Percentiles rank a stretch among this genome's conserved stretches.
phyloP scores from a whole-genome alignment of 2,329 filamentous ascomycete species.

The Esteya vermicola region DNA sequence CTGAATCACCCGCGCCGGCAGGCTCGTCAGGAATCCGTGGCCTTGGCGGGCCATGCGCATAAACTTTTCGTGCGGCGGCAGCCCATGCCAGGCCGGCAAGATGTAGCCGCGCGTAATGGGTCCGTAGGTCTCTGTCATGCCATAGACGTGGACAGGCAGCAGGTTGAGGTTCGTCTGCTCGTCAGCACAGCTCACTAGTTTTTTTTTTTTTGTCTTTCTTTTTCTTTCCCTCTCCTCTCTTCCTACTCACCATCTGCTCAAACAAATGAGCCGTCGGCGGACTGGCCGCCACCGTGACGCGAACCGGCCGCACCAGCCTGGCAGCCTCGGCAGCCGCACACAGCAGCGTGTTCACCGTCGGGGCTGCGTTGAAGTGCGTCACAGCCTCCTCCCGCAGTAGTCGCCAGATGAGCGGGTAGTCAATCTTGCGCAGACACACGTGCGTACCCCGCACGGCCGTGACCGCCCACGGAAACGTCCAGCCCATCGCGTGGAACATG shows the following conservation, averaged over 20 bases:
- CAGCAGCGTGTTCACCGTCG: constrained; percentile 88
- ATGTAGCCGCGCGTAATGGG: constrained; percentile 91
- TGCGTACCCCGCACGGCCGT: constrained; percentile 83
- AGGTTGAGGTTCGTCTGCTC: constrained; percentile 50
- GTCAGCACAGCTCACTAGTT: no score
- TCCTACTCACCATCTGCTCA: constrained; percentile 72
- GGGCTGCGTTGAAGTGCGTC: constrained; percentile 91
- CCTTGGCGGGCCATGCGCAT: constrained; percentile 86
- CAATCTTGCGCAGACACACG: constrained; percentile 86
- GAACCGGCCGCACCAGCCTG: constrained; percentile 53
- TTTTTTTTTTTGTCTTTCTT: no score
- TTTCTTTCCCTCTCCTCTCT: no score
- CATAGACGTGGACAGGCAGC: constrained; percentile 85
- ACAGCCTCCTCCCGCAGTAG: constrained; percentile 74
- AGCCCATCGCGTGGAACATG: constrained; percentile 65
- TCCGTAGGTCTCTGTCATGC: constrained; percentile 77
- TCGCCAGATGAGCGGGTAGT: constrained; percentile 86
- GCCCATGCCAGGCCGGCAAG: constrained; percentile 67
- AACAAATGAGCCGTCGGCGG: constrained; percentile 85
- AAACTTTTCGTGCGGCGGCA: constrained; percentile 66
- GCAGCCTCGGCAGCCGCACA: constrained; percentile 67
- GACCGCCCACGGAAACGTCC: constrained; percentile 89
- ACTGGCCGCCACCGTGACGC: constrained; percentile 83
- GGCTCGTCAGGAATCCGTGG: constrained; percentile 73
- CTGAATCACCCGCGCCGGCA: constrained; percentile 73